A percentile compares a stretch with the other conserved stretches of the same genome.
Conservation (phyloP, 805 yeast species). For the Barnettozyma botsteinii region DNA sequence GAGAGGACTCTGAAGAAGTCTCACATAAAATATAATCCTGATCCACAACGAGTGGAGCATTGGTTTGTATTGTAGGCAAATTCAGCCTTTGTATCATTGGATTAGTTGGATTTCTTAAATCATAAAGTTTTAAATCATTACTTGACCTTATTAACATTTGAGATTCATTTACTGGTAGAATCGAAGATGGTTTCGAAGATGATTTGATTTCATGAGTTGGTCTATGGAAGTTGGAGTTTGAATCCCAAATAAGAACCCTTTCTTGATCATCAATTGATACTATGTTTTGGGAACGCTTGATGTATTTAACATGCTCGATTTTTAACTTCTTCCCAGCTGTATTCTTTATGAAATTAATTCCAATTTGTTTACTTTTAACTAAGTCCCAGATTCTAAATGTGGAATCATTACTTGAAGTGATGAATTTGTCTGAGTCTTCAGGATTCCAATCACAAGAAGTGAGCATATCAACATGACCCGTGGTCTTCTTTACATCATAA, state of each 20-base stretch:
- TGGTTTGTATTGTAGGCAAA: constrained; percentile 5
- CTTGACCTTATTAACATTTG: constrained; percentile 7
- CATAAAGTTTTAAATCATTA: constrained; percentile 18
- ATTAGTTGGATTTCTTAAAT: constrained; percentile 15
- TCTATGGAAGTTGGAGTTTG: constrained; percentile 6
- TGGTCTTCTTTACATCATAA: constrained; percentile 24
- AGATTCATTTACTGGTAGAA: not conserved
- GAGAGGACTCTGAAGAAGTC: not conserved
- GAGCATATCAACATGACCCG: constrained; percentile 23
- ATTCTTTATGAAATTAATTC: constrained; percentile 14
- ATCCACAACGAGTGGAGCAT: constrained; percentile 2
- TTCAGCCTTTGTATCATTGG: constrained; percentile 16
- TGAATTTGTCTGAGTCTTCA: constrained; percentile 1
- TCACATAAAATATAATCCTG: constrained; percentile 4
- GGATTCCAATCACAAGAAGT: constrained; percentile 21
- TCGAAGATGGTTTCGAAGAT: not conserved
- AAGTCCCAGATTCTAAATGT: constrained; percentile 26
- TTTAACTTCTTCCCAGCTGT: constrained; percentile 15
- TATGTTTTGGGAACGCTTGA: constrained; percentile 1
- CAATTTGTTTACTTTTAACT: constrained; percentile 12
- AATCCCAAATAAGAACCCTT: constrained; percentile 17
- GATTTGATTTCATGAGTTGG: constrained; percentile 4
- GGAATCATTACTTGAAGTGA: constrained; percentile 23
- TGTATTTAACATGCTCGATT: constrained; percentile 6
- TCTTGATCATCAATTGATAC: constrained; percentile 10